phyloP scores from a whole-genome alignment of 2,329 filamentous ascomycete species.

The Fusarium piperis region DNA sequence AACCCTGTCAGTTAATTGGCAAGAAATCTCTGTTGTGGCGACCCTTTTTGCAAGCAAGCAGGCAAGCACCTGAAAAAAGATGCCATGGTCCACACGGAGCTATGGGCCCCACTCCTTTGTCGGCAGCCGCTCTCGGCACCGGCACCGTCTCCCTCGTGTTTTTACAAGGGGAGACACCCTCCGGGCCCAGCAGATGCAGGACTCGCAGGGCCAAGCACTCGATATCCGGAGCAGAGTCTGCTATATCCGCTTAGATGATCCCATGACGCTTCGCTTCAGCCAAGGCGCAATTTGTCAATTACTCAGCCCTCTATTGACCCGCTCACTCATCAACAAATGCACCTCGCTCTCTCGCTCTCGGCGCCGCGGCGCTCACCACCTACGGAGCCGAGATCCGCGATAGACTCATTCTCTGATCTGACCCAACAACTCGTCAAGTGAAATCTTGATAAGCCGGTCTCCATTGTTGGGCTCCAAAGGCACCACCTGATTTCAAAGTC shows the following conservation, averaged over 20 bases:
- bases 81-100: constrained; percentile 12
- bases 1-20: neutral
- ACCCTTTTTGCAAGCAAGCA: neutral
- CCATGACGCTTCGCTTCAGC: neutral
- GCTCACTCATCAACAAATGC: constrained; percentile 17
- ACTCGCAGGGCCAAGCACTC: neutral
- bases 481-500: constrained; percentile 1
- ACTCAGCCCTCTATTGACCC: neutral
- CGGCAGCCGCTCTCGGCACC: constrained; percentile 37
- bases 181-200: neutral
- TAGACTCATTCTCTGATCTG: neutral
- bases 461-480: constrained; percentile 37
- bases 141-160: constrained; percentile 13
- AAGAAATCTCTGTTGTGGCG: constrained; percentile 25
- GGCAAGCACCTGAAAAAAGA: neutral
- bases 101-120: constrained; percentile 13
- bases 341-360: constrained; percentile 10
- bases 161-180: neutral
- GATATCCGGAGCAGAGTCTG: constrained; percentile 22
- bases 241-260: constrained; percentile 22
- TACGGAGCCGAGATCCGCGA: constrained; percentile 30
- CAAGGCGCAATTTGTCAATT: neutral
- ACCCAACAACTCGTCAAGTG: neutral
- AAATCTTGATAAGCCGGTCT: neutral
- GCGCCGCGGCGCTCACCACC: constrained; percentile 5